These are phyloP conservation scores for Phytophthora foliorum DNA, from an alignment of 352 stramenopile genomes.

Conservation along the genomic window DNA sequence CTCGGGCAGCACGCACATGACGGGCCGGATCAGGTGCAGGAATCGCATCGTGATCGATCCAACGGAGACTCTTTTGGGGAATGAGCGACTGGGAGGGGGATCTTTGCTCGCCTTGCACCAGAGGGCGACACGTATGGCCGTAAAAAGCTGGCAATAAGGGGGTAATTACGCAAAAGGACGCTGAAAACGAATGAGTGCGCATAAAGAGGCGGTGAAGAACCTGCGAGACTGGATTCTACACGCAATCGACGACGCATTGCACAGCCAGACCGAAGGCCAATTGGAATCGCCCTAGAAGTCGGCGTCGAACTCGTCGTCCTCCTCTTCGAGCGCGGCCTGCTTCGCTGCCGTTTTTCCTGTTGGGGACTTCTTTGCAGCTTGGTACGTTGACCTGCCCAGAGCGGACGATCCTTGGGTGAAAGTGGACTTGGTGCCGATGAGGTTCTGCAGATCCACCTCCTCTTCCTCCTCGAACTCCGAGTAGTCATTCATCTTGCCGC, in stretches of 20 bases:
- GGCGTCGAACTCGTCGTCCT: slow-evolving; percentile 70
- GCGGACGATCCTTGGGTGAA: slow-evolving; percentile 13
- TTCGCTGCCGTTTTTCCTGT: slow-evolving; percentile 25
- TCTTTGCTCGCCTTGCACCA: slow-evolving; percentile 8
- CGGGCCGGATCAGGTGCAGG: slow-evolving; percentile 98
- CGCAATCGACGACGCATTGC: too few relatives aligned
- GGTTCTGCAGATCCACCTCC: slow-evolving; percentile 77
- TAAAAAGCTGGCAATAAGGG: not conserved
- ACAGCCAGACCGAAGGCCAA: not conserved
- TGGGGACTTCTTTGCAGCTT: slow-evolving; percentile 1
- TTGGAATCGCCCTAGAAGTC: slow-evolving; percentile 49
- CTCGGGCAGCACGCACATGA: slow-evolving; percentile 99
- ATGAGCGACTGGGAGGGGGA: slow-evolving; percentile 30
- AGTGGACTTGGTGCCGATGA: slow-evolving; percentile 57
- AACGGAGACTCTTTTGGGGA: slow-evolving; percentile 50
- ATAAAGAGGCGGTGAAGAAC: not conserved
- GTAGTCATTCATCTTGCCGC: slow-evolving; percentile 79
- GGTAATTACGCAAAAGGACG: not conserved
- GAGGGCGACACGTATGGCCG: slow-evolving; percentile 36
- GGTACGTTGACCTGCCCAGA: slow-evolving; percentile 9
- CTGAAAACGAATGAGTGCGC: not conserved
- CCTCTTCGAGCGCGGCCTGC: slow-evolving; percentile 15
- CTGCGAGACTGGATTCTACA: not conserved
- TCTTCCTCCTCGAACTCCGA: slow-evolving; percentile 87
- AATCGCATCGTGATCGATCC: slow-evolving; percentile 96